Evolutionary conservation across 225 moss, liverwort and hornwort genomes (phyloP).

Genomic region (Rhytidiadelphus loreus): DNA sequence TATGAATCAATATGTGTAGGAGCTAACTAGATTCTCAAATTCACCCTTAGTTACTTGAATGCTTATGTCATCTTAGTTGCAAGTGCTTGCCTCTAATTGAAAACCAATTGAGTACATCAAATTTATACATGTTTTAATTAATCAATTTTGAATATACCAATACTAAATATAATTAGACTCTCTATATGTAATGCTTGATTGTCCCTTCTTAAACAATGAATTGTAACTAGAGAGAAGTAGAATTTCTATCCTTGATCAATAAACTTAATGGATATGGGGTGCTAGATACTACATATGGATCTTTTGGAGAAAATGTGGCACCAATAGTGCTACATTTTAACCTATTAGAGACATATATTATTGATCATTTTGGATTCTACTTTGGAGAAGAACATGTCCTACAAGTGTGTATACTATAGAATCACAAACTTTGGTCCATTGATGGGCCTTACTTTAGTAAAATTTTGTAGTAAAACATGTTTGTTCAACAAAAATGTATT

Average conservation of each 20-base stretch:
- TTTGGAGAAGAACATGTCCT: background rate
- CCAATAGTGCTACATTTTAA: too few species aligned
- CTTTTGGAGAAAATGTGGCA: too few species aligned
- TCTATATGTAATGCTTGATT: background rate
- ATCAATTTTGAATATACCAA: background rate
- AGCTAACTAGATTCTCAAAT: too few species aligned
- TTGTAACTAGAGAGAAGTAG: too few species aligned
- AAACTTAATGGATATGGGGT: too few species aligned
- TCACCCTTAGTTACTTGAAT: background rate
- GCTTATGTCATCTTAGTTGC: background rate
- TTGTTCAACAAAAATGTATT: background rate
- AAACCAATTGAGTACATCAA: background rate
- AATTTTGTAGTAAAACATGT: background rate
- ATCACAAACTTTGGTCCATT: fast-evolving
- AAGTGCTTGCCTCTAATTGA: fast-evolving
- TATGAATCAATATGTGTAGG: background rate
- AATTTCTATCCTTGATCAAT: too few species aligned
- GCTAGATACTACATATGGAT: too few species aligned
- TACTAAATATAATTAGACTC: background rate
- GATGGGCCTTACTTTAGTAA: background rate
- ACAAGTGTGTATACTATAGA: background rate
- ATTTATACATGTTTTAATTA: background rate
- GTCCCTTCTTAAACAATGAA: fast-evolving
- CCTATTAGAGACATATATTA: background rate
- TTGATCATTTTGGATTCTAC: fast-evolving